Evolutionary conservation across 352 stramenopile species (phyloP), one percentile per base, ranked within the genome.

Genomic region (Pythium brassicae): DNA sequence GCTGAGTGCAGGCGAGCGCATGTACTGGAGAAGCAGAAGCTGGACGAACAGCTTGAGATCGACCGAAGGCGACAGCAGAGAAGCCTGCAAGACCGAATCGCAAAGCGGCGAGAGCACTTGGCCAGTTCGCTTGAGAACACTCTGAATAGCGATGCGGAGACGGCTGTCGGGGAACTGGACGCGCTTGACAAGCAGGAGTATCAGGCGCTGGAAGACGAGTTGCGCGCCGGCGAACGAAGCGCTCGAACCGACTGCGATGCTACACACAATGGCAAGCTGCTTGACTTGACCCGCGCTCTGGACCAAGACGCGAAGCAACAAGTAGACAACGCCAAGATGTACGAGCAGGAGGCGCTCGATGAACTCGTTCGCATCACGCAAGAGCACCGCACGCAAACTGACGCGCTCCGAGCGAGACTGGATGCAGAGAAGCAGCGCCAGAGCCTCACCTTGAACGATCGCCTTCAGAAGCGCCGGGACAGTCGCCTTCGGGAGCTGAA

Each of bases 51-150:
- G 2, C 51, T 74, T 5, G 58, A 68, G 29, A 45, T 61, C 12
- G 69, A 81, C 22, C 64, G 71, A 4, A 58, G 58, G 2, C 65
- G 63, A 5, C 66, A 78, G 35, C 59, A 76, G 27, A 57, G 65
- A 14, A 29, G 59, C n/a, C 59, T 81, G 0, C 47, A 55, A 12
- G 53, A 77, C 5, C 53, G 71, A 6, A 62, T 74, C 17, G 47
- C 46, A 6, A 61, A 70, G 53, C 61, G 69, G 0, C 58, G 66
- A 55, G 40, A 55, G 51, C 42, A 22, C n/a, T 26, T 55, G 37
- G 37, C 37, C 14, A 19, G 17, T 6, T 19, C 14, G 17, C 37
- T 20, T 2, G 37, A n/a, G 37, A 43, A 43, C 37, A 3, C 37
- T 17, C 23, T 19, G 22, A 32, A 39, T 9, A n/a, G 7, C 10